A percentile compares a stretch with the other conserved stretches of the same genome.
phyloP scores from a whole-genome alignment of 176 grass and related monocot genomes.

The Elaeis guineensis region DNA sequence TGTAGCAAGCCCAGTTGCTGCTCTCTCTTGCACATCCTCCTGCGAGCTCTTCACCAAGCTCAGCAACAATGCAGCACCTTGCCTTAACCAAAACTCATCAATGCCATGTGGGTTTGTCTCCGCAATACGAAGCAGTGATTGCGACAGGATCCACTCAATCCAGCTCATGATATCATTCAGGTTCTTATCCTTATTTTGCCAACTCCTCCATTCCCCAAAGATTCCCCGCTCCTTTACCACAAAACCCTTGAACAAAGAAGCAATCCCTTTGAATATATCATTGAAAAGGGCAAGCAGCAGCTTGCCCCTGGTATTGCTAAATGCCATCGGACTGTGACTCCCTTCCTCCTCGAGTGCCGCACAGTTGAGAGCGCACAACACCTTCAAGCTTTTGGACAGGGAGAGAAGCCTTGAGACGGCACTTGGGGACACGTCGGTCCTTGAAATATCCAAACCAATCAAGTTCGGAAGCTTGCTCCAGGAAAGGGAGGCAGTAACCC shows the following conservation, averaged over 20 bases:
- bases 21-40: conserved; percentile 90
- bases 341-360: conserved; percentile 55
- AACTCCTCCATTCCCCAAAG: conserved; percentile 49
- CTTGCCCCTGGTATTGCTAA: conserved; percentile 76
- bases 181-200: conserved; percentile 40
- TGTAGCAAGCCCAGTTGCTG: conserved; percentile 82
- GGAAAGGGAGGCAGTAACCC: conserved; percentile 63
- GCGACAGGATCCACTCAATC: conserved; percentile 85
- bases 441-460: conserved; percentile 65
- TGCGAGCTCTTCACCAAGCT: conserved; percentile 69
- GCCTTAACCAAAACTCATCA: conserved; percentile 87
- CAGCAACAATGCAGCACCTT: conserved; percentile 69
- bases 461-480: conserved; percentile 78
- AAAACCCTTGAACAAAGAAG: conserved; percentile 41
- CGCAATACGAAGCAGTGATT: conserved; percentile 65
- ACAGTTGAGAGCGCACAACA: conserved; percentile 65
- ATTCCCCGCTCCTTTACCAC: conserved; percentile 38
- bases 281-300: conserved; percentile 62
- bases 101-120: conserved; percentile 66
- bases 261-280: conserved; percentile 43
- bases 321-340: conserved; percentile 38
- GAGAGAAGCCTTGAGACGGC: conserved; percentile 60
- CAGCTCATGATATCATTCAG: conserved; percentile 61
- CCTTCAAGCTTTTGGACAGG: conserved; percentile 69
- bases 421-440: conserved; percentile 66